phyloP scores from a whole-genome alignment of 495 filamentous ascomycete species.

The Articulospora tetracladia region DNA sequence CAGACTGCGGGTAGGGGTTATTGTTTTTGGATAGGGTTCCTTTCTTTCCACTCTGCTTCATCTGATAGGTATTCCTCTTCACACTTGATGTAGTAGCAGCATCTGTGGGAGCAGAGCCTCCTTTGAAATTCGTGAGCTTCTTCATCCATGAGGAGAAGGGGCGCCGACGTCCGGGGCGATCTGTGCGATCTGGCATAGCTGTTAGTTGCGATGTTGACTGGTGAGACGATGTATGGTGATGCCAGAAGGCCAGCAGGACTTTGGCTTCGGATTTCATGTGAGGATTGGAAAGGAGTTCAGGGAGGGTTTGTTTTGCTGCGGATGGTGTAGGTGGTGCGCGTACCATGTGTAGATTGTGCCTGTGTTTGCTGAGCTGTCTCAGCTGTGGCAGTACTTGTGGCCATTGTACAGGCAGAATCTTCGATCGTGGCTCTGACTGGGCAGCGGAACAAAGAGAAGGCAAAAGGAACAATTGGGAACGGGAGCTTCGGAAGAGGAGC shows the following conservation, averaged over 20 bases:
- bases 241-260: not conserved
- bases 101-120: conserved; percentile 29
- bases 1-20: conserved; percentile 78
- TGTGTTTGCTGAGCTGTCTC: conserved; percentile 55
- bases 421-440: too few species aligned
- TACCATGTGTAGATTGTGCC: conserved; percentile 48
- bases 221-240: conserved; percentile 12
- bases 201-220: conserved; percentile 14
- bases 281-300: not conserved
- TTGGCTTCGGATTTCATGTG: conserved; percentile 8
- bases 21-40: conserved; percentile 58
- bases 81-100: conserved; percentile 19
- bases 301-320: not conserved
- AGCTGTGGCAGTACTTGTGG: conserved; percentile 46
- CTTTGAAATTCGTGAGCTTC: conserved; percentile 83
- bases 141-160: conserved; percentile 95
- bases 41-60: conserved; percentile 24
- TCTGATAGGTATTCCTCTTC: conserved; percentile 33
- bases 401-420: too few species aligned
- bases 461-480: too few species aligned
- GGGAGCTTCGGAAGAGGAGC: too few species aligned
- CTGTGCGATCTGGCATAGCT: conserved; percentile 29
- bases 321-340: conserved; percentile 20
- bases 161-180: conserved; percentile 58
- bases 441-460: too few species aligned